Evolutionary conservation across 305 asterid species (phyloP), one percentile per base, ranked within the genome.

Genomic region (Fraxinus platypoda): DNA sequence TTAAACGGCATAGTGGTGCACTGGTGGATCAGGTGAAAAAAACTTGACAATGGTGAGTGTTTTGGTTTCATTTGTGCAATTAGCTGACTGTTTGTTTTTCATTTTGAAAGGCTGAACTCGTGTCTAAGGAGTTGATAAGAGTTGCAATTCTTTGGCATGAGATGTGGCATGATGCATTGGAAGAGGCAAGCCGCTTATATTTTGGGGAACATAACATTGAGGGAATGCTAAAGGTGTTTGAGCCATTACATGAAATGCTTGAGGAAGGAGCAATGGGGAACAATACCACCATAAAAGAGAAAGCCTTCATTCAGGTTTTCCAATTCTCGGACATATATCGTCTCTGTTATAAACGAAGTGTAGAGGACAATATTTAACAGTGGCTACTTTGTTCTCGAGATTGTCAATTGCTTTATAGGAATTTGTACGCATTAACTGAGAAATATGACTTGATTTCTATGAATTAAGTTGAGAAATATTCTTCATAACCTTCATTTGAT

Each of bases 141-240:
- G 98, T 97, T 78, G 99, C 99, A 75, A 97, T 97, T 87, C 95
- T 97, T 81, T 97, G 99, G 99, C 99, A 97, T 89, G 99, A 97
- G 91, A 88, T 90, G 98, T 97, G 99, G 99, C 99, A 97, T 77
- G 98, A 94, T 88, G 98, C 93, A 74, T 86, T 97, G 85, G 99
- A 97, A 90, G 99, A 97, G 91, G 99, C 99, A n/a, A 97, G 99
- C 81, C 99, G 99, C 83, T 83, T 97, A 82, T 97, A 94, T 88
- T 97, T 97, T 83, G 99, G 99, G 78, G 99, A 97, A 87, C 98
- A 91, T 89, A 97, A 97, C 86, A 95, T 93, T 86, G 99, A 94
- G 87, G 99, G 97, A 77, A 97, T 97, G 99, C 87, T 97, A 81
- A 94, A 92, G 85, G 97, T 92, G 77, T 92, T 97, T 83, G 98